Evolutionary conservation across 345 rosid genomes (phyloP).

Genomic region (Citrus trifoliata): DNA sequence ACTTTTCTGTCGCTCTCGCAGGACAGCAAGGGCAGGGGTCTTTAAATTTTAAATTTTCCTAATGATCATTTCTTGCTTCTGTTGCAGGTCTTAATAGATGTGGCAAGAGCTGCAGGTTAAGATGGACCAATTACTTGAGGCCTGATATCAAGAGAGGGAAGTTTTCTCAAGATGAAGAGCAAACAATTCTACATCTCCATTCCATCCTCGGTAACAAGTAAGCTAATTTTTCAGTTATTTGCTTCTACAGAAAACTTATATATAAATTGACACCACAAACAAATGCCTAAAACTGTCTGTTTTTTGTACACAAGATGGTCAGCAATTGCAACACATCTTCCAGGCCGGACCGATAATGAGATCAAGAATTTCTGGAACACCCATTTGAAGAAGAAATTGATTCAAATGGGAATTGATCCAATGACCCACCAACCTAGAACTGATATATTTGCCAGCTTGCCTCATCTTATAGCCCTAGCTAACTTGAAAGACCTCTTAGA

Average conservation of each 20-base stretch:
- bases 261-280: background rate
- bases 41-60: background rate
- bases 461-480: slow-evolving; percentile 57
- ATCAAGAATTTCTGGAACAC: slow-evolving; percentile 77
- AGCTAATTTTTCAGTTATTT: background rate
- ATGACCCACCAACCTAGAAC: slow-evolving; percentile 77
- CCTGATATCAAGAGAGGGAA: slow-evolving; percentile 84
- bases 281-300: background rate
- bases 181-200: slow-evolving; percentile 73
- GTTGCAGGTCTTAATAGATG: slow-evolving; percentile 69
- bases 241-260: background rate
- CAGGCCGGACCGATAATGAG: slow-evolving; percentile 68
- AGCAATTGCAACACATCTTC: slow-evolving; percentile 58
- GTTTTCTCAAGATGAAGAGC: slow-evolving; percentile 75
- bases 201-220: slow-evolving; percentile 81
- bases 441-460: slow-evolving; percentile 51
- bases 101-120: slow-evolving; percentile 80
- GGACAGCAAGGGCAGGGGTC: no score
- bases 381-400: slow-evolving; percentile 63
- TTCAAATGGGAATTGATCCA: slow-evolving; percentile 86
- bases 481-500: slow-evolving; percentile 46
- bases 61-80: background rate
- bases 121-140: slow-evolving; percentile 81
- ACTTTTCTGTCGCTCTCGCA: background rate
- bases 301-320: slow-evolving; percentile 48